Evolutionary conservation across 2,329 filamentous ascomycete genomes (phyloP).

Genomic region (Ceratocystis alfenasii): DNA sequence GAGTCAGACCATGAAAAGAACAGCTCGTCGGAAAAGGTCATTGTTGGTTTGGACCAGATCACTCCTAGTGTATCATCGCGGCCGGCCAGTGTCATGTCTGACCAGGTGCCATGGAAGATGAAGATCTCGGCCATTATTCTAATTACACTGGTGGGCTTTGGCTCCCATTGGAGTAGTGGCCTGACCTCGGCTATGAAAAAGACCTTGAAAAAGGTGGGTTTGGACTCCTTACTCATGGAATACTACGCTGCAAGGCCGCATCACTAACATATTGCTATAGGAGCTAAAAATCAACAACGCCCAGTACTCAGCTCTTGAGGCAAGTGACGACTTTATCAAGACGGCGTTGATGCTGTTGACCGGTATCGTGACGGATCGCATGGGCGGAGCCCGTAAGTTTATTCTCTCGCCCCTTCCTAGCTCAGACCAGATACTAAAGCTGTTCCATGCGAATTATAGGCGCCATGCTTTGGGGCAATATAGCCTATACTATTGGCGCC

Average conservation of each 20-base stretch:
- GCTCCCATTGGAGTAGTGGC: slow-evolving; percentile 47
- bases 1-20: slow-evolving; percentile 10
- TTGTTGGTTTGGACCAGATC: slow-evolving; percentile 5
- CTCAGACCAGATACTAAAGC: neutral
- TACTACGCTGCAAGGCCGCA: neutral
- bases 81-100: slow-evolving; percentile 12
- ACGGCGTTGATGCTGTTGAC: slow-evolving; percentile 43
- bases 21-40: slow-evolving; percentile 5
- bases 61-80: slow-evolving; percentile 3
- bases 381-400: slow-evolving; percentile 42
- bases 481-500: slow-evolving; percentile 45
- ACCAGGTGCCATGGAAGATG: slow-evolving; percentile 26
- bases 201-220: slow-evolving; percentile 42
- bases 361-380: slow-evolving; percentile 45
- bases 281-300: slow-evolving; percentile 48
- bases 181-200: slow-evolving; percentile 50
- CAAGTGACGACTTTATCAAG: slow-evolving; percentile 51
- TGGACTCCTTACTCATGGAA: too few relatives aligned
- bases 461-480: slow-evolving; percentile 49
- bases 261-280: slow-evolving; percentile 23
- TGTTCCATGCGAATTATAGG: slow-evolving; percentile 25
- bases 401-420: neutral
- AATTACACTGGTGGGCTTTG: slow-evolving; percentile 46
- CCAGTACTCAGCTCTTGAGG: slow-evolving; percentile 46
- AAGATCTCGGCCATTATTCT: slow-evolving; percentile 35